These are phyloP conservation scores for Achaetomium macrosporum DNA, from an alignment of 2,329 filamentous ascomycete genomes.

Conservation along the genomic window DNA sequence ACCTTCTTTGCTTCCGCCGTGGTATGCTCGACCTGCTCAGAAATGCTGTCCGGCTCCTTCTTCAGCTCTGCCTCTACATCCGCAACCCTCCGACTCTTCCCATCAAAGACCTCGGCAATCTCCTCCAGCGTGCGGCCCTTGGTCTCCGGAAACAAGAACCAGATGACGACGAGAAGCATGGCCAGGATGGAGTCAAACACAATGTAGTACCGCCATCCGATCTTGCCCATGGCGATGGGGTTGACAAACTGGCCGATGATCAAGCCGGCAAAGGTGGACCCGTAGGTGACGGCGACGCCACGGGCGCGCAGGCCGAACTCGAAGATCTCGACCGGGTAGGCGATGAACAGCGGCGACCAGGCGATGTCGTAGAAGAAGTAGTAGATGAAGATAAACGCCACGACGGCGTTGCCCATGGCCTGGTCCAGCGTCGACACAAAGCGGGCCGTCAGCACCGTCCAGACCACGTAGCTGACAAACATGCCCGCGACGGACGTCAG, in stretches of 20 bases:
- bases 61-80: background rate
- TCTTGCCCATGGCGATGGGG: conserved; percentile 19
- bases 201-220: conserved; percentile 24
- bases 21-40: background rate
- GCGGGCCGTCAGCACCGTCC: background rate
- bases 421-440: background rate
- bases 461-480: background rate
- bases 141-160: background rate
- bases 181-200: conserved; percentile 23
- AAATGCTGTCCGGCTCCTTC: background rate
- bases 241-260: conserved; percentile 24
- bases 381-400: background rate
- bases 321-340: conserved; percentile 14
- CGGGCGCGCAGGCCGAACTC: conserved; percentile 26
- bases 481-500: background rate
- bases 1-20: background rate
- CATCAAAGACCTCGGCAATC: background rate
- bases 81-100: background rate
- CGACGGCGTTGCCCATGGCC: background rate
- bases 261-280: background rate
- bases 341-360: background rate
- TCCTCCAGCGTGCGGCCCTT: background rate
- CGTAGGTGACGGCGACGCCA: conserved; percentile 4
- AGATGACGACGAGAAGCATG: background rate
- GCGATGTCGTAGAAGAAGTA: background rate